These are phyloP conservation scores for Xylaria flabelliformis DNA, from an alignment of 495 filamentous ascomycete species.

Conservation along the genomic window DNA sequence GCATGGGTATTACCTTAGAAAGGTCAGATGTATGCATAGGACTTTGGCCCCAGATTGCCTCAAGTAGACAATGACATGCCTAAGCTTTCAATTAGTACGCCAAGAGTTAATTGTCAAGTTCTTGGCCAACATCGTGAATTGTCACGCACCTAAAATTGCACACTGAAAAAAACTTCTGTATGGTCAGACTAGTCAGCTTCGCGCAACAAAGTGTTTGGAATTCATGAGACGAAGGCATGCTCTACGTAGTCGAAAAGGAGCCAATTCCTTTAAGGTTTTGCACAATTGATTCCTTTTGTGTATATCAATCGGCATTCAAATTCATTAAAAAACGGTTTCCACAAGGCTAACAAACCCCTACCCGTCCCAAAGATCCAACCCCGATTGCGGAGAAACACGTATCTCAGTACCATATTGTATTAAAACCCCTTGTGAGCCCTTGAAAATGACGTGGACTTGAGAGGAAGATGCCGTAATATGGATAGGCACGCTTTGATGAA, in stretches of 20 bases:
- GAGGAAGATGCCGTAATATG: constrained; percentile 1
- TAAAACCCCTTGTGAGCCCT: neutral
- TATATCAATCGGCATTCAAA: neutral
- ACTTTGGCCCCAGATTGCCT: neutral
- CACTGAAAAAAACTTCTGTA: neutral
- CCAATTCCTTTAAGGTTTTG: neutral
- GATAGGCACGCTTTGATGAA: constrained; percentile 1
- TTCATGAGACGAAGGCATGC: neutral
- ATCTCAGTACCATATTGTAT: neutral
- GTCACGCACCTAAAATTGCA: neutral
- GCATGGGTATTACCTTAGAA: too few species aligned
- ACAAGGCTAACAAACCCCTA: neutral
- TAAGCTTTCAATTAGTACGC: neutral
- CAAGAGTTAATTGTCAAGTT: constrained; percentile 9
- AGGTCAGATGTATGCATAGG: neutral
- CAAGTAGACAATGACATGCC: neutral
- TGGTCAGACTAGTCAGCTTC: neutral
- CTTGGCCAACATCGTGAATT: neutral
- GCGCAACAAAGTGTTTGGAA: neutral
- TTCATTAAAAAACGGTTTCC: neutral
- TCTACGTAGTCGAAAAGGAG: neutral
- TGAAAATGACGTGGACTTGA: neutral
- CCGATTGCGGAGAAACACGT: neutral
- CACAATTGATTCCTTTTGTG: neutral
- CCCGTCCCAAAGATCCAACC: neutral